Conservation (phyloP, 441 rosid species). For the Kokia cookei region DNA sequence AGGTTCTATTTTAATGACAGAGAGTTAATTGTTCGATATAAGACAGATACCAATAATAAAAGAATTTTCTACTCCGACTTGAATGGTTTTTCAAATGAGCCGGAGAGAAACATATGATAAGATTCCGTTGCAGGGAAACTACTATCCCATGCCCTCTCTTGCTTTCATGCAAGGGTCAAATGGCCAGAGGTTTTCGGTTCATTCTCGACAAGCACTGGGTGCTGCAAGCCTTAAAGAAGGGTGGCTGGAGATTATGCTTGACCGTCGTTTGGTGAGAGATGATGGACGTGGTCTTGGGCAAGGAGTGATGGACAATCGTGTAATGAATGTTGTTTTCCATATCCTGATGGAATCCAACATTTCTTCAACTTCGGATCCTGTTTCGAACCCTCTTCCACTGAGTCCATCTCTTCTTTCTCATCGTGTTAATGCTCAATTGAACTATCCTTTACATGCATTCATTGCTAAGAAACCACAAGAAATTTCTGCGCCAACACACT, state of each 20-base stretch:
- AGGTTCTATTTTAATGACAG: slow-evolving; percentile 62
- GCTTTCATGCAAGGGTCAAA: slow-evolving; percentile 86
- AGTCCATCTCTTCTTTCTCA: slow-evolving; percentile 91
- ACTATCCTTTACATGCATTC: slow-evolving; percentile 79
- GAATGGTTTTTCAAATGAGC: slow-evolving; percentile 97
- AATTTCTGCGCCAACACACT: slow-evolving; percentile 42
- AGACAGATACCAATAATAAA: slow-evolving; percentile 66
- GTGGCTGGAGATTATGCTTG: slow-evolving; percentile 96
- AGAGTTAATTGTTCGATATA: slow-evolving; percentile 85
- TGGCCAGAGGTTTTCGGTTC: slow-evolving; percentile 77
- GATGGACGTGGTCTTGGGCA: slow-evolving; percentile 99
- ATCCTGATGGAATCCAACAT: slow-evolving; percentile 62
- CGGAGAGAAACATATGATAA: slow-evolving; percentile 89
- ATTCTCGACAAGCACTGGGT: slow-evolving; percentile 80
- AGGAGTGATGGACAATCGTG: slow-evolving; percentile 90
- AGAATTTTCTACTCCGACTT: slow-evolving; percentile 81
- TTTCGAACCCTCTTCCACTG: slow-evolving; percentile 44
- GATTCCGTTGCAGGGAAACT: slow-evolving; percentile 95
- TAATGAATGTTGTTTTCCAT: slow-evolving; percentile 75
- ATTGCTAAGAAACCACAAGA: slow-evolving; percentile 71
- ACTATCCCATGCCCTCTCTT: slow-evolving; percentile 95
- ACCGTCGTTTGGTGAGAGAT: slow-evolving; percentile 73
- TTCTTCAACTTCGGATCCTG: slow-evolving; percentile 39
- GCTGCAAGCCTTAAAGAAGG: slow-evolving; percentile 75
- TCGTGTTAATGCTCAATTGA: slow-evolving; percentile 57